Conservation (phyloP, 805 yeast species). For the Wickerhamiella brachini region DNA sequence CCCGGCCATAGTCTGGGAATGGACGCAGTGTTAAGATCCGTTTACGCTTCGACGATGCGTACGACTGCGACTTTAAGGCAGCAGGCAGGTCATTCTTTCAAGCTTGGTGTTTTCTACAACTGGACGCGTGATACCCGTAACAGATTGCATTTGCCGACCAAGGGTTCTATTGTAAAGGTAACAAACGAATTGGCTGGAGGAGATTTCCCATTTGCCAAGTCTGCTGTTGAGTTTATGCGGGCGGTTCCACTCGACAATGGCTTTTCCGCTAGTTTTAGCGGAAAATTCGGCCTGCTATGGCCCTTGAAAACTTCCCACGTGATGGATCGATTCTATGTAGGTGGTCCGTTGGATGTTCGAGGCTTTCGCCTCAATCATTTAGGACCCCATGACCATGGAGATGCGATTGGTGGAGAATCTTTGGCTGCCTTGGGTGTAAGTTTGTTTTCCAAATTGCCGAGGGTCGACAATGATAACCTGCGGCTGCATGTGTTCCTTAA, state of each 20-base stretch:
- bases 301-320: slow-evolving; percentile 33
- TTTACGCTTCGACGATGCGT: slow-evolving; percentile 31
- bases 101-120: slow-evolving; percentile 37
- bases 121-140: slow-evolving; percentile 33
- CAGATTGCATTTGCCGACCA: slow-evolving; percentile 30
- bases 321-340: slow-evolving; percentile 70
- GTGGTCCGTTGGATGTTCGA: slow-evolving; percentile 62
- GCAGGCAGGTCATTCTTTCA: slow-evolving; percentile 49
- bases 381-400: slow-evolving; percentile 44
- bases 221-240: slow-evolving; percentile 25
- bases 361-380: slow-evolving; percentile 56
- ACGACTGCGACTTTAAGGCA: slow-evolving; percentile 45
- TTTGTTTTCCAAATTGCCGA: slow-evolving; percentile 48
- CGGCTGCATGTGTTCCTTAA: slow-evolving; percentile 50
- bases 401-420: slow-evolving; percentile 55
- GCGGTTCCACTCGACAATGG: slow-evolving; percentile 18
- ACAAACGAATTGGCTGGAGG: slow-evolving; percentile 35
- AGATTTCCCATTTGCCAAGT: slow-evolving; percentile 23
- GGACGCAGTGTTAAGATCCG: slow-evolving; percentile 43
- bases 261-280: slow-evolving; percentile 10
- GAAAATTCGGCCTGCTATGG: slow-evolving; percentile 13
- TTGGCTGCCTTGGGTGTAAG: slow-evolving; percentile 45
- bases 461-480: slow-evolving; percentile 34
- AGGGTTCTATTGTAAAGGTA: slow-evolving; percentile 31
- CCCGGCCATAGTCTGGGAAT: slow-evolving; percentile 38